Evolutionary conservation across 176 grass and related monocot species (phyloP).

Genomic region (Ananas comosus): DNA sequence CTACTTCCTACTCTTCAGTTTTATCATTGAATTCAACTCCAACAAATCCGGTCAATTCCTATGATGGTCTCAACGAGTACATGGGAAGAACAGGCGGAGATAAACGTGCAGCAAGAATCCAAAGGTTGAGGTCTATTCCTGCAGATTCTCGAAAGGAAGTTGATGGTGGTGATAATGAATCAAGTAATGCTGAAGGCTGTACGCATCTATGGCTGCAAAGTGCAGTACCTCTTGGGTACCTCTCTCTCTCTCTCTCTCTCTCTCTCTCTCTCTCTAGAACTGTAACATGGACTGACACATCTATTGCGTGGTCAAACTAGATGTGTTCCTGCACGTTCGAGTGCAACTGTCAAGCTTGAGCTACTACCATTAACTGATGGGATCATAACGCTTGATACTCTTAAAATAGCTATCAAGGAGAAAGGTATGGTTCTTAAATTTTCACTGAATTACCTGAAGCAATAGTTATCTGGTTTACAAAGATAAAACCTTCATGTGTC

Average conservation of each 20-base stretch:
- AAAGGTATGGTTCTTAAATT: constrained; percentile 44
- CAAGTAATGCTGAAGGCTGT: constrained; percentile 42
- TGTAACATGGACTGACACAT: neutral
- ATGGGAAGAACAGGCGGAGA: constrained; percentile 28
- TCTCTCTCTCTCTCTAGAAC: constrained; percentile 7
- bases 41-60: constrained; percentile 41
- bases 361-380: constrained; percentile 89
- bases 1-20: constrained; percentile 64
- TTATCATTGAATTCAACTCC: constrained; percentile 76
- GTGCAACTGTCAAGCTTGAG: constrained; percentile 91
- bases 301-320: constrained; percentile 21
- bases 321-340: constrained; percentile 79
- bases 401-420: constrained; percentile 91
- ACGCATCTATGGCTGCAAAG: constrained; percentile 97
- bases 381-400: constrained; percentile 86
- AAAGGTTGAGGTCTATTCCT: constrained; percentile 35
- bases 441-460: neutral
- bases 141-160: constrained; percentile 42
- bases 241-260: constrained; percentile 9
- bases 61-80: constrained; percentile 38
- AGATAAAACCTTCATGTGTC: too few relatives aligned
- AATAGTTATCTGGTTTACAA: too few relatives aligned
- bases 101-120: constrained; percentile 28
- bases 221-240: constrained; percentile 89
- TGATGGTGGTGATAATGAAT: constrained; percentile 39